Evolutionary conservation across 768 basidiomycete species (phyloP), one percentile per base, ranked within the genome.

Genomic region (Lactarius hengduanensis): DNA sequence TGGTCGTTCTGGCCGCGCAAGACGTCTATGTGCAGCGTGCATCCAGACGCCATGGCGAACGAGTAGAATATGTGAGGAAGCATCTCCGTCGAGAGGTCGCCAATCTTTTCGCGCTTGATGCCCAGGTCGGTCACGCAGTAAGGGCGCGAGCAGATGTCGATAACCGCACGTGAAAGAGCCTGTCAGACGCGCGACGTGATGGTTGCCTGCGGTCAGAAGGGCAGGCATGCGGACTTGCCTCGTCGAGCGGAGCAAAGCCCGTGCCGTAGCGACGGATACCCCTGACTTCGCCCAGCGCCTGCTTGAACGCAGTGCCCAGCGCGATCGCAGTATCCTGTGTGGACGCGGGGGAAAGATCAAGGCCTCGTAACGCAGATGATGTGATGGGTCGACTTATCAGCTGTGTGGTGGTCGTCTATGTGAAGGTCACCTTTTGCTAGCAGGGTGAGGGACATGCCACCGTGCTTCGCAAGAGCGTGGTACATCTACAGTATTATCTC

Each of bases 391-490:
- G 58, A 87, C 89, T 88, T 86, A 91, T 99, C 97, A 84, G 96
- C 94, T 57, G 96, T 94, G 78, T 99, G 97, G 73, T 98, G 97
- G 78, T 99, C 97, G 78, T 99, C 97, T 66, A 98, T 97, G 86
- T 90, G 92, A 9, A 98, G 82, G 76, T 99, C 97, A 47, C 97
- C 97, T 74, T 91, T 87, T 77, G 95, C 98, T 71, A 90, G 89
- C 80, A 99, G 83, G 22, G 84, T 86, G 68, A 99, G 80, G 0
- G 94, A 95, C 87, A 97, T 91, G 65, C 94, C 94, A 22, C 93
- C 86, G 78, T 99, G 97, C 76, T 98, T 98, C 41, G 97, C 96
- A 4, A 99, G 85, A 2, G 97, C 96, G 69, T 94, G 89, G 76
- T 94, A 95, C 97, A 99, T 99, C 96, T 99, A 57, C 26, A 61